Evolutionary conservation across 257 asterid genomes (phyloP).

Genomic region (Forsythia viridissima): DNA sequence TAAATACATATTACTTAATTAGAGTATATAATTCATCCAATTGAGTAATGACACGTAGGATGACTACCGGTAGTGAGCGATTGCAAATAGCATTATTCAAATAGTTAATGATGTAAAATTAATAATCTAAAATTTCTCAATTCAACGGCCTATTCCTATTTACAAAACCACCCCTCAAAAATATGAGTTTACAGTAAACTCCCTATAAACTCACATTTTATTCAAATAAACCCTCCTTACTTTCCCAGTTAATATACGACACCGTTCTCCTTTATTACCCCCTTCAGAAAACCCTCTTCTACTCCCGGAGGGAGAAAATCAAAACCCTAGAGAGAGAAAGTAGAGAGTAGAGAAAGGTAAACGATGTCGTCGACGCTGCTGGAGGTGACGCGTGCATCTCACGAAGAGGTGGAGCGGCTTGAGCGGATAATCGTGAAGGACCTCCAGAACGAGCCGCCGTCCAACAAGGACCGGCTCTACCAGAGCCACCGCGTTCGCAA

Average conservation of each 20-base stretch:
- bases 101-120: too few relatives aligned
- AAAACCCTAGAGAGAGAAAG: constrained; percentile 30
- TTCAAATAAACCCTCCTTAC: background rate
- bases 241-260: constrained; percentile 21
- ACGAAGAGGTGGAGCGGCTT: constrained; percentile 94
- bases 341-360: background rate
- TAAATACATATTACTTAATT: too few relatives aligned
- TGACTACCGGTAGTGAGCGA: too few relatives aligned
- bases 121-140: too few relatives aligned
- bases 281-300: background rate
- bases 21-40: too few relatives aligned
- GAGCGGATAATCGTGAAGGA: constrained; percentile 91
- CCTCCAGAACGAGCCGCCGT: constrained; percentile 81
- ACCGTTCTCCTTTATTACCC: constrained; percentile 9
- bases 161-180: background rate
- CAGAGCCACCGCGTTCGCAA: constrained; percentile 94
- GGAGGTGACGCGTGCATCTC: constrained; percentile 83
- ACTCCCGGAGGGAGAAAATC: background rate
- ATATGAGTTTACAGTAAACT: background rate
- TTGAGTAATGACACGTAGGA: too few relatives aligned
- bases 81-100: too few relatives aligned
- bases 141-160: too few relatives aligned
- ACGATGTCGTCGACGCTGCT: constrained; percentile 82
- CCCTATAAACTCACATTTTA: background rate
- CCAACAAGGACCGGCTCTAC: constrained; percentile 77